Evolutionary conservation across 192 early-diverging fungal genomes (phyloP).

Genomic region (Coemansia sp.): DNA sequence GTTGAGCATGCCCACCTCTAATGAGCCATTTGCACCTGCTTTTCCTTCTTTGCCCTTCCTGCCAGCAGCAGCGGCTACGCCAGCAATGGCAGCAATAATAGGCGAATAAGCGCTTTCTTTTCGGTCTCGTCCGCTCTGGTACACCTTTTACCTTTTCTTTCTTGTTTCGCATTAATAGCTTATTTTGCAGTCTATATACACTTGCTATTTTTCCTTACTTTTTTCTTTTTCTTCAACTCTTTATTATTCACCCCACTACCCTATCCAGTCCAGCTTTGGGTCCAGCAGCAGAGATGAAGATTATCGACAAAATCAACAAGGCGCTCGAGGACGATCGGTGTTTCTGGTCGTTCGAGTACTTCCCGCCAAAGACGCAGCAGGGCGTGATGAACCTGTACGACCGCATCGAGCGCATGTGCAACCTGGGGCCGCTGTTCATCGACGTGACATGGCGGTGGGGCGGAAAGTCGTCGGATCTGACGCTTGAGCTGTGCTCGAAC

Average conservation of each 20-base stretch:
- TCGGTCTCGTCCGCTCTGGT: too few relatives aligned
- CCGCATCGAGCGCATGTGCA: constrained; percentile 95
- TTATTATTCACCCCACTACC: constrained; percentile 3
- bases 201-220: constrained; percentile 1
- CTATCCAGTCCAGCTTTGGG: background rate
- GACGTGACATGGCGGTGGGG: constrained; percentile 93
- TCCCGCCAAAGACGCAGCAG: constrained; percentile 92
- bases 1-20: background rate
- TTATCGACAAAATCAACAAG: constrained; percentile 71
- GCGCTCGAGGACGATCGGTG: constrained; percentile 66
- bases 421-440: constrained; percentile 80
- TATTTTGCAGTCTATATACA: background rate
- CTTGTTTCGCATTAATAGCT: too few relatives aligned
- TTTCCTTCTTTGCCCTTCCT: background rate
- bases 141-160: too few relatives aligned
- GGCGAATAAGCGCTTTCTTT: too few relatives aligned
- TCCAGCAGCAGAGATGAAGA: constrained; percentile 55
- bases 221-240: constrained; percentile 11
- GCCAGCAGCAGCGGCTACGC: too few relatives aligned
- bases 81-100: too few relatives aligned
- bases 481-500: constrained; percentile 82
- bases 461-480: constrained; percentile 81
- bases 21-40: background rate
- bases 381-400: constrained; percentile 96
- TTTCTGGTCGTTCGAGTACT: constrained; percentile 95